Evolutionary conservation across 306 rosid species (phyloP), one percentile per base, ranked within the genome.

Genomic region (Inga laurina): DNA sequence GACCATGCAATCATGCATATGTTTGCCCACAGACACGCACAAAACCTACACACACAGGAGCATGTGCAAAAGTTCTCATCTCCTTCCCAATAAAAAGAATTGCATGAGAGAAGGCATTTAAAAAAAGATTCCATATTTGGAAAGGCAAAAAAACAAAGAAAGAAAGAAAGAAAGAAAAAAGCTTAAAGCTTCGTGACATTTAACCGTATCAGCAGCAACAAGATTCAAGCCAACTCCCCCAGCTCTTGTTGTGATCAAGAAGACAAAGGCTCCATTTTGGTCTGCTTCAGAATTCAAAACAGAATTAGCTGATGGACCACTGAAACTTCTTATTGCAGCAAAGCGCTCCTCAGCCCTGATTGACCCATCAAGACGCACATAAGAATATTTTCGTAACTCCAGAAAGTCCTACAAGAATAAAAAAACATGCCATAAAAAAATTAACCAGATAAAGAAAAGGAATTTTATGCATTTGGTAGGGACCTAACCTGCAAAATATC

Each of bases 151-250:
- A 59, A 14, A 67, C 13, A 48, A 46, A 46, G 3, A 11, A 49
- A 49, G 5, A 11, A 49, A 49, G 5, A 49, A 14, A 13, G 27
- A n/a, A n/a, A 16, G 30, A 24, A 39, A 72, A 68, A 76, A 66
- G 64, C 39, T 85, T 71, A 75, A 69, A 78, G 86, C 52, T 81
- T 66, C 52, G 79, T 37, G 44, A 81, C 72, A 88, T 96, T 92
- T 83, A 95, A 72, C 99, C 82, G 98, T 91, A 88, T 95, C 99
- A 85, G 98, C 98, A 62, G 98, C 94, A 43, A 95, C 97, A 54
- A 95, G 97, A 87, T 93, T 95, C 91, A 95, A 87, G 81, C 99
- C 99, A 87, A 95, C 96, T 82, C 99, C 99, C 73, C 99, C 99
- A 74, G 98, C 99, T 86, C 99, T 93, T 49, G 98, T 93, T 44